Evolutionary conservation across 441 rosid species (phyloP), one percentile per base, ranked within the genome.

Genomic region (Biscutella auriculata): DNA sequence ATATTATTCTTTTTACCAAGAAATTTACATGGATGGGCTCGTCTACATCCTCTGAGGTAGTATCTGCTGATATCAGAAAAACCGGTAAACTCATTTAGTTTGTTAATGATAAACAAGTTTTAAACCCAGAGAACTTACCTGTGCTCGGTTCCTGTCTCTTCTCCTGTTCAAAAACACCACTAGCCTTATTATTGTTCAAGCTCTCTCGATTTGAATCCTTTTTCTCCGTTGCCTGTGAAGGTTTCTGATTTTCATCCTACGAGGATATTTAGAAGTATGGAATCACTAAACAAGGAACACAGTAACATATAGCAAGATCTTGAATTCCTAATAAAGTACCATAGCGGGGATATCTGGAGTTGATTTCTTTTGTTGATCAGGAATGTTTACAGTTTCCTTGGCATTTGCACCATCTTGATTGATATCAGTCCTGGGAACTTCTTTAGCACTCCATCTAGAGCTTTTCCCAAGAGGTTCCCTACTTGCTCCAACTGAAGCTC

Each of bases 1-100:
- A 6, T 13, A 13, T 11, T 16, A 53, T 19, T 19, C 23, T 19
- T 35, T 73, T 39, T 68, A 84, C 94, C 79, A 62, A 58, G 63
- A 79, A 76, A 54, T 74, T 68, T 32, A 49, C 76, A 6, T 69
- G 76, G 73, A 77, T 71, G 65, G 81, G 73, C 7, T 82, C 87
- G 26, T 78, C 81, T 51, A 37, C 44, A 69, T 81, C 94, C 65
- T 68, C 85, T 41, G 47, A 16, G 47, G 66, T 42, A 35, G 76
- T 59, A 64, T 75, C 36, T 56, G 59, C 82, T 79, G 78, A 73
- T 48, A 78, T 54, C 47, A 64, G 46, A 11, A 50, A 59, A 65
- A 9, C 9, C 6, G 6, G 44, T 51, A 32, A 37, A 34, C 34
- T 61, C 67, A 28, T 56, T 44, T 46, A 6, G 27, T 45, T 53